phyloP scores from a whole-genome alignment of 2,329 filamentous ascomycete genomes.

The Trichophyton rubrum region DNA sequence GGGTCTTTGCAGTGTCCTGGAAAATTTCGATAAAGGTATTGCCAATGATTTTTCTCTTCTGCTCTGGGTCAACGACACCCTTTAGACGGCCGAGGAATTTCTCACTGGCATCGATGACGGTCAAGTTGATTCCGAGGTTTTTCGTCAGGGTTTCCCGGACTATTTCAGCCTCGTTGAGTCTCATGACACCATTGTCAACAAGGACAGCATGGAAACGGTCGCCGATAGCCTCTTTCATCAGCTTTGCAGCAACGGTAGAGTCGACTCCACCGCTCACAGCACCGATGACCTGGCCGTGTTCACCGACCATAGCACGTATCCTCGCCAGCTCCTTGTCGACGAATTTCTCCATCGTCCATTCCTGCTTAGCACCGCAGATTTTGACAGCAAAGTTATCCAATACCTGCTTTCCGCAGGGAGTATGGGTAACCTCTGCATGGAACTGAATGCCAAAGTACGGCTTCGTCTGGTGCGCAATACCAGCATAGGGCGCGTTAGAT shows the following conservation, averaged over 20 bases:
- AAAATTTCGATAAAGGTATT: slow-evolving; percentile 71
- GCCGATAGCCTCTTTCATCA: slow-evolving; percentile 79
- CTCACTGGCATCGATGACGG: slow-evolving; percentile 67
- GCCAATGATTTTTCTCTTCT: slow-evolving; percentile 79
- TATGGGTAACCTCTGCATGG: slow-evolving; percentile 70
- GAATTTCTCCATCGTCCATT: slow-evolving; percentile 83
- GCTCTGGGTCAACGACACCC: slow-evolving; percentile 68
- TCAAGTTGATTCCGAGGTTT: slow-evolving; percentile 81
- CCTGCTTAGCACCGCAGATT: slow-evolving; percentile 63
- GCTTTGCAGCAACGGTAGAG: slow-evolving; percentile 70
- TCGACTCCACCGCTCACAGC: slow-evolving; percentile 78
- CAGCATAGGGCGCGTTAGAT: slow-evolving; percentile 64
- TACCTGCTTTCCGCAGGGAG: slow-evolving; percentile 54
- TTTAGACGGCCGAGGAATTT: slow-evolving; percentile 64
- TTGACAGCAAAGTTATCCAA: slow-evolving; percentile 72
- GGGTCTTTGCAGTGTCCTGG: slow-evolving; percentile 62
- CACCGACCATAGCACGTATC: slow-evolving; percentile 71
- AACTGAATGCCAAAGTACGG: slow-evolving; percentile 76
- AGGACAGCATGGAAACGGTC: slow-evolving; percentile 75
- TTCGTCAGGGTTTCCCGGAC: slow-evolving; percentile 69
- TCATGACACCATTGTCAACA: slow-evolving; percentile 75
- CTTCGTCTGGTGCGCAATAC: slow-evolving; percentile 46
- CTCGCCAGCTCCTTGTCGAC: slow-evolving; percentile 65
- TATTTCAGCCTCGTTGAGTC: slow-evolving; percentile 68
- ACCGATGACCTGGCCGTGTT: slow-evolving; percentile 68